A percentile compares a stretch with the other conserved stretches of the same genome.
These are phyloP conservation scores for Panicum hallii DNA, from an alignment of 202 grass and related monocot genomes.

Conservation along the genomic window DNA sequence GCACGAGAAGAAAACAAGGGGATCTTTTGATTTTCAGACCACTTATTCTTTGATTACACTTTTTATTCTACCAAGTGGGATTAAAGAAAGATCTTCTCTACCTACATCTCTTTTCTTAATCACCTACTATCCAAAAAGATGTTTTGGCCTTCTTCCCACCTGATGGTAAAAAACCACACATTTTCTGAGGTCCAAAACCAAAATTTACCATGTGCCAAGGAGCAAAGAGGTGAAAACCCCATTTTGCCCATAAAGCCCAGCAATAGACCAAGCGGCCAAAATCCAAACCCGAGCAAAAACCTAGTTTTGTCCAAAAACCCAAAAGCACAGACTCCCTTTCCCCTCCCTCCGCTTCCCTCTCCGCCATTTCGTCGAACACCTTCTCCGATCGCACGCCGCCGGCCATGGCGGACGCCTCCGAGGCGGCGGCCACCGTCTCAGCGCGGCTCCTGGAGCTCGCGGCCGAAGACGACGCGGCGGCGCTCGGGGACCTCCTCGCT, in stretches of 20 bases:
- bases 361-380: slow-evolving; percentile 55
- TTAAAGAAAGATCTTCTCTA: neutral
- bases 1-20: neutral
- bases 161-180: neutral
- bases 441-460: slow-evolving; percentile 64
- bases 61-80: neutral
- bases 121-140: neutral
- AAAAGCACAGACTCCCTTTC: slow-evolving; percentile 34
- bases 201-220: slow-evolving; percentile 15
- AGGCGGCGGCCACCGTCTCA: slow-evolving; percentile 11
- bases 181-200: neutral
- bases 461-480: slow-evolving; percentile 55
- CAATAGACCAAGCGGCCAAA: neutral
- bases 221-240: slow-evolving; percentile 1
- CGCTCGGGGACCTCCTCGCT: slow-evolving; percentile 52
- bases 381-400: slow-evolving; percentile 46
- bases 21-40: neutral
- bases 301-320: slow-evolving; percentile 57
- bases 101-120: neutral
- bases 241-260: slow-evolving; percentile 19
- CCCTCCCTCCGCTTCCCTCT: neutral
- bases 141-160: neutral
- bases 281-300: slow-evolving; percentile 41
- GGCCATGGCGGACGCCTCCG: slow-evolving; percentile 41
- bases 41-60: neutral